Evolutionary conservation across 176 grass and related monocot genomes (phyloP), one percentile per base, ranked within the genome.

Genomic region (Oryza rufipogon): DNA sequence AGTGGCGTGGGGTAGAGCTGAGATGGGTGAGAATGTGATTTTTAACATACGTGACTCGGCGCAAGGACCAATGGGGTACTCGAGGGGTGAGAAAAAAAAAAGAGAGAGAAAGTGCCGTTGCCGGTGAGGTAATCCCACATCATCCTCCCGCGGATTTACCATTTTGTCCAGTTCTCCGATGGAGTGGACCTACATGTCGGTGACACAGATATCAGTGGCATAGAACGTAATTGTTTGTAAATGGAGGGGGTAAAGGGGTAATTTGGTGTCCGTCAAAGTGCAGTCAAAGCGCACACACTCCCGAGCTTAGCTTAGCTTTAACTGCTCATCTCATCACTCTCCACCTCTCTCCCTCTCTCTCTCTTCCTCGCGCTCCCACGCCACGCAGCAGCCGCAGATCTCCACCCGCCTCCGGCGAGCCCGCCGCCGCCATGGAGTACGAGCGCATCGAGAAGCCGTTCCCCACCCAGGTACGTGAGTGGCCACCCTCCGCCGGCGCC

Each of bases 401-500:
- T 22, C 54, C 54, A 58, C 19, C 80, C 26, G 1, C 4, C 78
- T 11, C 73, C 42, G 34, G 34, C 34, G 34, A 3, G 34, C 4
- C 1, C 54, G 54, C 54, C 54, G 47, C 20, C 54, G 75, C 85
- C 85, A 94, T 97, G 95, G 95, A 97, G 22, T 97, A 97, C 78
- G 95, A 97, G 89, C 92, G 95, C 79, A 94, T 97, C 85, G 86
- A 94, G 90, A 94, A 97, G 78, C 95, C 92, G 17, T 89, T 91
- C 74, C 66, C 92, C 77, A 70, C 84, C 15, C 93, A 94, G 93
- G 93, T 82, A 78, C 41, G 66, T 38, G 0, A 7, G 39, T 41
- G 39, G 7, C 39, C 60, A 13, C 2, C 16, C 1, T 20, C 7
- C 14, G 15, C 70, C 41, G 22, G 22, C 11, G 47, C 83, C 13